Base-by-base conservation (phyloP, 1,139 yeast genomes). In the Spencermartinsiella ligniputridi region DNA sequence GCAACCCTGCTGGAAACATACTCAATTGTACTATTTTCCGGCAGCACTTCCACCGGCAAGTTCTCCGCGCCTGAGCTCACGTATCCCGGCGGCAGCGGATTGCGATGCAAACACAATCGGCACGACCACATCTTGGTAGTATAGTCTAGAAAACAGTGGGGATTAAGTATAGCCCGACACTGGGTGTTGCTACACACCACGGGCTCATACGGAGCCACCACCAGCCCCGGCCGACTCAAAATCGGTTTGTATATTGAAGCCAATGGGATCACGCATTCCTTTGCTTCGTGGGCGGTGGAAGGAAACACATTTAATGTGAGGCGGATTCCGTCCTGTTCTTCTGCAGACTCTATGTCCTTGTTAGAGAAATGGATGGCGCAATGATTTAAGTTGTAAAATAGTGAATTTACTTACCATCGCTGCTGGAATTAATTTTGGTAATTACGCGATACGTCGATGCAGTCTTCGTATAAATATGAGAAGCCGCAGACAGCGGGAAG, bases 281-380 rank as follows among this genome's bases (percentile, higher is more conserved):
- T 71, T 44, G 81, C 79, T 47, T 81, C 84, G 37, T 76, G 69
- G 54, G 74, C 74, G 11, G 83, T 72, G 33, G 78, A 68, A 12
- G 92, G 89, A 17, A 84, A 63, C 30, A 73, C 69, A 56, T 80
- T 82, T 83, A 88, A 82, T 2, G 88, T 71, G 54, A 80, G 73
- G 44, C 90, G 66, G 22, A 82, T 76, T 3, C 90, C 90, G 51
- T 83, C 86, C 12, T 58, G 57, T 54, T 83, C 89, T 40, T 51
- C 54, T 37, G 73, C 67, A 12, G 71, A 68, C 52, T 80, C 84
- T 57, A 80, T 79, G 52, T 72, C 75, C 73, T 50, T 24, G 35
- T 19, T 17, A 20, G 24, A 32, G n/a, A n/a, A n/a, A n/a, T n/a
- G n/a, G n/a, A n/a, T n/a, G n/a, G n/a, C n/a, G n/a, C n/a, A n/a